These are phyloP conservation scores for Trichomonas tenax DNA, from an alignment of 208 protist genomes.

Conservation along the genomic window DNA sequence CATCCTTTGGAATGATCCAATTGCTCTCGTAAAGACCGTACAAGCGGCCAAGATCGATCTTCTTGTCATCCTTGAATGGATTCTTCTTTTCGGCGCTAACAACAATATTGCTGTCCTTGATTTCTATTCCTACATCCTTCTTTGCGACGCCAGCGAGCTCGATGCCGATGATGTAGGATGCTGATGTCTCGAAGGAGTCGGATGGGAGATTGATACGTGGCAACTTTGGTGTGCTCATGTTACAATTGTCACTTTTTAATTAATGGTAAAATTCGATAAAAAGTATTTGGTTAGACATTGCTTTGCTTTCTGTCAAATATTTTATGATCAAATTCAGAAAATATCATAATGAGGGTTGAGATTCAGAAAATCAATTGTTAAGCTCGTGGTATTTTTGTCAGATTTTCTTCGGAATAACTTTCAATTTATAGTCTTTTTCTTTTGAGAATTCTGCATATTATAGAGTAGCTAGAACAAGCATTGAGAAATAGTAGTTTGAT, in stretches of 20 bases:
- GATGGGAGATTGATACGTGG: neutral
- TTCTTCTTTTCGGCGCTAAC: neutral
- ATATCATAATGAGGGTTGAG: no score
- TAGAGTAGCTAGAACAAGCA: no score
- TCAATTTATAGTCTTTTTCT: no score
- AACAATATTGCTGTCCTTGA: neutral
- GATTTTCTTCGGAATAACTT: no score
- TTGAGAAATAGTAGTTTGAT: no score
- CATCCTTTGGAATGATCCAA: neutral
- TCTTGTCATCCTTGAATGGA: neutral
- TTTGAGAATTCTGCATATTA: no score
- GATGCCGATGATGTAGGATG: neutral
- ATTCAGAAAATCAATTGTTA: no score
- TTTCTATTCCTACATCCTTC: neutral
- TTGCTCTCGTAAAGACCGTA: neutral
- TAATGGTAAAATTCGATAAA: no score
- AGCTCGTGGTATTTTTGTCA: no score
- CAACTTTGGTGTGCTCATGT: neutral
- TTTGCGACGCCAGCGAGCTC: neutral
- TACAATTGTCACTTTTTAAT: neutral
- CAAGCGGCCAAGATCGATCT: neutral
- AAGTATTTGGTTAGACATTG: no score
- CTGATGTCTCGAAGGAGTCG: neutral
- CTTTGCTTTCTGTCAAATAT: no score
- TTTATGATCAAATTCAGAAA: no score